These are phyloP conservation scores for Trichocomaceae sp. DNA, from an alignment of 2,329 filamentous ascomycete genomes.

Conservation along the genomic window DNA sequence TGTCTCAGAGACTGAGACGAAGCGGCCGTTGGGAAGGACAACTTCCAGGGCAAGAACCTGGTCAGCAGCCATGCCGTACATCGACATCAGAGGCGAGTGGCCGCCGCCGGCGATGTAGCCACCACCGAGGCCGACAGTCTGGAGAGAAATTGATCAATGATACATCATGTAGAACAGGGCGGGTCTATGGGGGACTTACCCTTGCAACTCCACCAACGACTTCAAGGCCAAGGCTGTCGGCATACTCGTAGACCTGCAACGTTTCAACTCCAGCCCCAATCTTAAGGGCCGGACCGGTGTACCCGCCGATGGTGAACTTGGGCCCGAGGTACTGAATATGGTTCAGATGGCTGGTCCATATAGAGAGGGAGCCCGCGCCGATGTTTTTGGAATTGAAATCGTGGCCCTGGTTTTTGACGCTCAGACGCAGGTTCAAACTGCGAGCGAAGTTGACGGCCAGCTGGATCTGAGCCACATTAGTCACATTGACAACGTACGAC, in stretches of 20 bases:
- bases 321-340: slow-evolving; percentile 23
- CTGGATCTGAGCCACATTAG: slow-evolving; percentile 11
- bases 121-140: slow-evolving; percentile 48
- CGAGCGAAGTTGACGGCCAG: slow-evolving; percentile 11
- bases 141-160: background rate
- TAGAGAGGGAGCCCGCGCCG: slow-evolving; percentile 41
- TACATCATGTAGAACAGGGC: background rate
- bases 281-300: slow-evolving; percentile 15
- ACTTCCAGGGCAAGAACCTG: slow-evolving; percentile 53
- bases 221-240: slow-evolving; percentile 41
- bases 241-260: slow-evolving; percentile 15
- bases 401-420: slow-evolving; percentile 11
- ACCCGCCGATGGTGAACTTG: slow-evolving; percentile 26
- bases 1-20: slow-evolving; percentile 11
- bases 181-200: background rate
- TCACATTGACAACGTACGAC: slow-evolving; percentile 31
- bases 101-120: slow-evolving; percentile 58
- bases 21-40: slow-evolving; percentile 39
- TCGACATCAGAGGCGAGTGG: slow-evolving; percentile 37
- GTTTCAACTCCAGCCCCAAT: slow-evolving; percentile 7
- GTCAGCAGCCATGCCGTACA: slow-evolving; percentile 49
- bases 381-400: slow-evolving; percentile 36
- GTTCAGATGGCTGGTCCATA: slow-evolving; percentile 48
- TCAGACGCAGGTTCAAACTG: slow-evolving; percentile 7
- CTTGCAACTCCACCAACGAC: slow-evolving; percentile 47